Evolutionary conservation across 176 grass and related monocot genomes (phyloP), one percentile per base, ranked within the genome.

Genomic region (Zea luxurians): DNA sequence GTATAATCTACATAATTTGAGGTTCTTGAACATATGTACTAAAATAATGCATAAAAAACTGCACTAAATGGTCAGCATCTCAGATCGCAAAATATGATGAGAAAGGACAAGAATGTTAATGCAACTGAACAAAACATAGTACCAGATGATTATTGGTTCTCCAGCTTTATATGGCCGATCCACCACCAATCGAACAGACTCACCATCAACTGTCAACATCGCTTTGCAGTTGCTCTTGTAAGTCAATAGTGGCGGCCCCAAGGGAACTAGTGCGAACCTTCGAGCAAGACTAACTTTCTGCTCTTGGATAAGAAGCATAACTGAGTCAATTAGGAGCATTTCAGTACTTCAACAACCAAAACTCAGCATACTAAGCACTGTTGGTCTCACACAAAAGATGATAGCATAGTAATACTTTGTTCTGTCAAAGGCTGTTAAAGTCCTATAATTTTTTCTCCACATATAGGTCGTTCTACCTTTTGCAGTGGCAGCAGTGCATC

Each of bases 191-290:
- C 82, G 85, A 91, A 99, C 96, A 75, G 83, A 89, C 86, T 89
- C 83, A 90, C 64, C 80, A 80, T 79, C 73, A 86, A 89, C 89
- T 78, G 91, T 89, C 89, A 99, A 65, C 96, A 99, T 99, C 54
- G 96, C 85, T 85, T 92, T 99, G 83, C 92, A 95, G 63, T 95
- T 91, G 84, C 96, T 99, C 85, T 99, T 99, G 92, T 99, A 99
- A 59, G 96, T 85, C 72, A 99, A 86, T 50, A 99, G 83, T 74
- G 96, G 96, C 68, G 96, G 96, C 11, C 96, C 92, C 80, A 99
- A 80, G 21, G 96, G 96, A 83, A 99, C 96, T 81, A 99, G 43
- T 3, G 89, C 92, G 83, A 99, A 99, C 71, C 96, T 90, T 86
- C 96, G 88, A 76, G 96, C 96, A 81, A 99, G 90, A 82, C 88